Conservation (phyloP, 1,284 basidiomycete species). For the Ustilago nuda region DNA sequence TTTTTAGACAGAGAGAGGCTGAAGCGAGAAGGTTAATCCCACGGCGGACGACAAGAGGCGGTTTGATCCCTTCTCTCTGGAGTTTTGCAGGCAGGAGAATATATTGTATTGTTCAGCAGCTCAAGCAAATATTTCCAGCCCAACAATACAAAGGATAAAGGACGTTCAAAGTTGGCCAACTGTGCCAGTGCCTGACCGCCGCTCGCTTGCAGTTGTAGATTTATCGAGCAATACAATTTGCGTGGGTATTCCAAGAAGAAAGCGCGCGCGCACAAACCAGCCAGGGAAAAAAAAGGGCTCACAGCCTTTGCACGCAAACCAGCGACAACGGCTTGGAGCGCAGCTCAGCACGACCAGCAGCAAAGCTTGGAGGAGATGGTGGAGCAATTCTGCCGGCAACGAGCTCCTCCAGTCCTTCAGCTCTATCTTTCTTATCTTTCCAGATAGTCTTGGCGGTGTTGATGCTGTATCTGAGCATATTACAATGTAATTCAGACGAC, state of each 20-base stretch:
- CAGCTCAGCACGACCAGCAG: not conserved
- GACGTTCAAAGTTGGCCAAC: not conserved
- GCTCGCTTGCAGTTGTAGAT: not conserved
- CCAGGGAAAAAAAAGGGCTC: not conserved
- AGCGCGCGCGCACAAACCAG: constrained; percentile 26
- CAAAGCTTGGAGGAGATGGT: not conserved
- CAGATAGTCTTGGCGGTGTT: too few species aligned
- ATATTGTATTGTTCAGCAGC: not conserved
- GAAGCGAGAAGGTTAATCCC: not conserved
- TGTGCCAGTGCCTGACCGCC: constrained; percentile 6
- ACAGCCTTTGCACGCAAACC: not conserved
- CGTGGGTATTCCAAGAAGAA: constrained; percentile 29
- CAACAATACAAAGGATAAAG: constrained; percentile 10
- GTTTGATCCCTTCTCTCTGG: constrained; percentile 2
- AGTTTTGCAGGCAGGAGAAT: not conserved
- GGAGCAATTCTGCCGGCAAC: not conserved
- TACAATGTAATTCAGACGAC: not conserved
- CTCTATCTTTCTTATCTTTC: not conserved
- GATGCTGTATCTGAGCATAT: too few species aligned
- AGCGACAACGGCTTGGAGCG: not conserved
- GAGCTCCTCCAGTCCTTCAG: not conserved
- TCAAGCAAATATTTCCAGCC: not conserved
- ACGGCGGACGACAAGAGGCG: constrained; percentile 6
- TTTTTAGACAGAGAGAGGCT: constrained; percentile 4
- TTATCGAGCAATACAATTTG: constrained; percentile 5